These are phyloP conservation scores for Fraxinus platypoda DNA, from an alignment of 305 asterid genomes.

Conservation along the genomic window DNA sequence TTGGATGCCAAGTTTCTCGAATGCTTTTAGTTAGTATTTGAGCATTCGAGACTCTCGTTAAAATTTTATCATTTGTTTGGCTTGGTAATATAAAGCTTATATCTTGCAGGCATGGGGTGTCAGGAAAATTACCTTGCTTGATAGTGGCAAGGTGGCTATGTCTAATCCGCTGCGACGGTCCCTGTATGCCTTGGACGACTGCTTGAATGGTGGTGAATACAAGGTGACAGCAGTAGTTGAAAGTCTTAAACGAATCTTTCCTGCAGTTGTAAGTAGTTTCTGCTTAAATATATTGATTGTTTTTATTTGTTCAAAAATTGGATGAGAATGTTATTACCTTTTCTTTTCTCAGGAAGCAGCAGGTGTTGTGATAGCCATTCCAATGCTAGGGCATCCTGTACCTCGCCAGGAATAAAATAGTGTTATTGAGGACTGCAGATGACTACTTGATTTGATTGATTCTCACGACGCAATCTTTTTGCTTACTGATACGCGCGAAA, in stretches of 20 bases:
- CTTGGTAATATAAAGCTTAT: background rate
- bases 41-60: constrained; percentile 19
- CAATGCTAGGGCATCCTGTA: constrained; percentile 97
- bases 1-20: constrained; percentile 94
- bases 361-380: constrained; percentile 79
- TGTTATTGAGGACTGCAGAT: constrained; percentile 68
- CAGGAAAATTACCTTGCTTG: constrained; percentile 75
- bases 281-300: background rate
- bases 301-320: background rate
- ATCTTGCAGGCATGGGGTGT: constrained; percentile 89
- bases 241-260: constrained; percentile 72
- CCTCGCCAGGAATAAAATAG: constrained; percentile 56
- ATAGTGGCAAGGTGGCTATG: constrained; percentile 89
- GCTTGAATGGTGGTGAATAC: constrained; percentile 84
- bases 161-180: constrained; percentile 93
- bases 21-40: constrained; percentile 77
- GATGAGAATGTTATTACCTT: background rate
- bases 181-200: constrained; percentile 73
- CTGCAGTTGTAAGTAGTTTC: constrained; percentile 62
- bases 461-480: constrained; percentile 80
- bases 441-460: constrained; percentile 58
- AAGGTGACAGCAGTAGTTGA: constrained; percentile 82
- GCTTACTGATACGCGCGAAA: constrained; percentile 59
- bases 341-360: constrained; percentile 60
- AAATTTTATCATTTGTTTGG: background rate